Evolutionary conservation across 2,329 filamentous ascomycete species (phyloP), one percentile per base, ranked within the genome.

Genomic region (Trichoderma breve): DNA sequence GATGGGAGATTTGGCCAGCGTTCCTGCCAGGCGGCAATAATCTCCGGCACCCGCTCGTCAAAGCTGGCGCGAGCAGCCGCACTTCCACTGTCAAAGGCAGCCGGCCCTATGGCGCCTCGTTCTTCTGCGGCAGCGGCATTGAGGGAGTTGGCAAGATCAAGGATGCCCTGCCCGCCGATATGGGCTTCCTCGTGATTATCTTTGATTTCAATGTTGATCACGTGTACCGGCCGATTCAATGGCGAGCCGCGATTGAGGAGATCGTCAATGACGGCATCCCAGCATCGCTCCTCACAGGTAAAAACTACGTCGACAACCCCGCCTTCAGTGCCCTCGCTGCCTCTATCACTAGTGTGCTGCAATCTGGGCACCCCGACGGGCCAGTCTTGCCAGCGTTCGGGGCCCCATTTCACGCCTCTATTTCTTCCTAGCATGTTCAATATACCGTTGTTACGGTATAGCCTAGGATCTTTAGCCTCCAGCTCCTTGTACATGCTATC

Each of bases 331-430:
- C 96, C 96, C 21, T 88, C 81, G 72, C 90, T 90, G 28, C 96
- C 96, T 78, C 92, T 90, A 79, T 98, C 92, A 58, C 87, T 87
- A 51, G 89, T 84, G 75, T 94, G 91, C 53, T 95, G 91, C 12
- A 96, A 83, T 34, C 95, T 88, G 34, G 96, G 95, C 73, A 93
- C 87, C 3, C 96, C 96, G 2, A 97, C 87, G 62, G 93, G 89
- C 96, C 96, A 99, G 82, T 99, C 96, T 83, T 99, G 96, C 92
- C 97, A 99, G 72, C 96, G 90, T 83, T 99, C 96, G 0, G 96
- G 96, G 0, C 94, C 95, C 90, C 92, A 97, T 84, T 99, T 99
- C 77, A 99, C 92, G 73, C 89, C 89, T 74, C 94, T 89, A 79
- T 99, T 99, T 75, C 96, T 90, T 75, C 94, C 93, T 26, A 99